Evolutionary conservation across 371 early-diverging fungal species (phyloP).

Genomic region (Actinomortierella wolfii): DNA sequence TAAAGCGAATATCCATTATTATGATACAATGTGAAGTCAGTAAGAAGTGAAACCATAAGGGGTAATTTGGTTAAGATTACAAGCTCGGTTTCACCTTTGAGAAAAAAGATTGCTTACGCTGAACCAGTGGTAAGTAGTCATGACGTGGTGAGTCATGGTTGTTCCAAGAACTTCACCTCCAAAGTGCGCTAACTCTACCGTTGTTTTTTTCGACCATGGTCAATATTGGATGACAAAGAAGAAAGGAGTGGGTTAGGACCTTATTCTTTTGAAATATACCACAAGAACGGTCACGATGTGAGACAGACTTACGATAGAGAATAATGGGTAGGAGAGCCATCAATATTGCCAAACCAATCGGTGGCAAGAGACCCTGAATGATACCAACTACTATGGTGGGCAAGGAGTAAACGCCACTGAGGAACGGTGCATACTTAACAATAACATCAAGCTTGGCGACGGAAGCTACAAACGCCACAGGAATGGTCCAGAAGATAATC

Average conservation of each 20-base stretch:
- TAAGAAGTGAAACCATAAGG: conserved; percentile 48
- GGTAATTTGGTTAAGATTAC: no score
- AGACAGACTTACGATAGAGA: conserved; percentile 54
- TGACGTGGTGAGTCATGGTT: conserved; percentile 21
- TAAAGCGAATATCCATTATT: conserved; percentile 15
- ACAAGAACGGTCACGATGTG: no score
- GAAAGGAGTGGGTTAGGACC: no score
- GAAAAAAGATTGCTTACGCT: conserved; percentile 25
- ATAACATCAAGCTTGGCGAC: conserved; percentile 69
- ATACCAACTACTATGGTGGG: conserved; percentile 59
- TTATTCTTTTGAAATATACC: no score
- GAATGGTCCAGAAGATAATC: conserved; percentile 75
- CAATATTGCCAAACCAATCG: conserved; percentile 72
- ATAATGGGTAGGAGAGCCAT: conserved; percentile 76
- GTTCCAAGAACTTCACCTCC: conserved; percentile 26
- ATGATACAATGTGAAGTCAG: not conserved
- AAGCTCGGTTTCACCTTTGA: no score
- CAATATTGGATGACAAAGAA: conserved; percentile 51
- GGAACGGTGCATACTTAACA: conserved; percentile 53
- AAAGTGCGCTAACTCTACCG: conserved; percentile 27
- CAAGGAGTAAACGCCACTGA: conserved; percentile 46
- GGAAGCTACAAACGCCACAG: conserved; percentile 69
- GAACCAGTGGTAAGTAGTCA: conserved; percentile 44
- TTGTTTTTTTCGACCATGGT: no score
- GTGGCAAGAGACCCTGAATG: conserved; percentile 81